Conservation (phyloP, 2,329 filamentous ascomycete species). For the Pseudogymnoascus sp. region DNA sequence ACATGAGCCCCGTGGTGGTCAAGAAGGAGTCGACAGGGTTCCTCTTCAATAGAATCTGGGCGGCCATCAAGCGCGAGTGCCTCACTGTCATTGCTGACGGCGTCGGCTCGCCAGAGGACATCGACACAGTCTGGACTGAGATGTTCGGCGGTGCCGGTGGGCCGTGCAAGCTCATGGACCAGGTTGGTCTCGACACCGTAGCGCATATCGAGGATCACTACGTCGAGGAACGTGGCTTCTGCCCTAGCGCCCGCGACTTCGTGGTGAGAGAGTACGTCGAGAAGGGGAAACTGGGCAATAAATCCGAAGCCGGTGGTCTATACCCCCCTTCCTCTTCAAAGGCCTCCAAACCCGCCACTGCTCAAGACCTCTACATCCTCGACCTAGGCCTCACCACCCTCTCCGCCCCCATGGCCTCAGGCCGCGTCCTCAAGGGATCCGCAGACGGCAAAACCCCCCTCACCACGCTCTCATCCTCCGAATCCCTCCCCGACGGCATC, state of each 20-base stretch:
- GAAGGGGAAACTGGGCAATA: constrained; percentile 28
- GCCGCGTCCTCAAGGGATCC: constrained; percentile 14
- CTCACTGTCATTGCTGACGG: constrained; percentile 30
- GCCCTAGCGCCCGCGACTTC: constrained; percentile 22
- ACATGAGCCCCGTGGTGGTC: constrained; percentile 32
- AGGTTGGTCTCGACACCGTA: constrained; percentile 34
- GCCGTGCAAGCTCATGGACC: constrained; percentile 34
- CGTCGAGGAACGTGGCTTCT: constrained; percentile 24
- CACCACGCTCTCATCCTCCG: not conserved
- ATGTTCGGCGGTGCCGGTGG: constrained; percentile 31
- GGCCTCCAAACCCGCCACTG: not conserved
- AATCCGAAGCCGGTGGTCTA: constrained; percentile 24
- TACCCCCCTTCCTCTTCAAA: constrained; percentile 9
- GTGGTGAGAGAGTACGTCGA: constrained; percentile 28
- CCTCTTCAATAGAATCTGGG: constrained; percentile 36
- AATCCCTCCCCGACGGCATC: constrained; percentile 37
- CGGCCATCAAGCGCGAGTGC: constrained; percentile 35
- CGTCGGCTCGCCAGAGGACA: constrained; percentile 29
- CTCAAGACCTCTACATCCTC: constrained; percentile 16
- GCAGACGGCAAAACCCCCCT: constrained; percentile 10
- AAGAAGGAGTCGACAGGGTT: constrained; percentile 31
- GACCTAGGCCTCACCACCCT: constrained; percentile 14
- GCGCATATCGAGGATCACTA: constrained; percentile 35
- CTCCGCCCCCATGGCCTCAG: constrained; percentile 11
- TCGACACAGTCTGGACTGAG: constrained; percentile 32